Evolutionary conservation across 1,139 yeast species (phyloP), one percentile per base, ranked within the genome.

Genomic region (Debaryomycetaceae sp.): DNA sequence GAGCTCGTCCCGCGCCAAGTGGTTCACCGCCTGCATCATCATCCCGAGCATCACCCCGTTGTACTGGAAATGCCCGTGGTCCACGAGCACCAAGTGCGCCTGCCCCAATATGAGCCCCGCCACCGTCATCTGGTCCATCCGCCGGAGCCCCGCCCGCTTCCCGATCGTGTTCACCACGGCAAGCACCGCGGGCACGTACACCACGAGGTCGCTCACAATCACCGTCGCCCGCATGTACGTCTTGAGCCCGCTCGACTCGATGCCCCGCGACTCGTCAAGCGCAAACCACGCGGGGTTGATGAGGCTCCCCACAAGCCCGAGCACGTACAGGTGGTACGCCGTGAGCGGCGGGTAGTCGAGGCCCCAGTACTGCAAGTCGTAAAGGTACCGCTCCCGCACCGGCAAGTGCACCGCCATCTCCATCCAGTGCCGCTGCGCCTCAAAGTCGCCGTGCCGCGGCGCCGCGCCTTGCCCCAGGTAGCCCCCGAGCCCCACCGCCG

Each of bases 381-480:
- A 85, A 55, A 69, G 81, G 49, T 90, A 90, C 98, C 98, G 92
- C 37, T 79, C 46, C 1, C 60, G 53, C 2, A 83, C 54, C 0
- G 95, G 94, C 30, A 87, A 51, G 40, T 77, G 73, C 25, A 66
- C 73, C 0, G 98, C 87, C 33, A 90, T 62, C 51, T 92, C 98
- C 73, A 90, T 70, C 98, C 98, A 90, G 50, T 90, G 98, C 39
- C 98, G 68, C 51, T 92, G 98, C 0, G 98, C 97, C 53, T 92
- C 99, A 48, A 90, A 90, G 50, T 90, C 98, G 4, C 98, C 98
- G 58, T 63, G 76, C 71, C 83, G 71, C 5, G 97, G 97, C 11
- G 78, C 73, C 4, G 62, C 58, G 7, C 62, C 57, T 38, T 55
- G 51, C 0, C 94, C 98, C 28, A 94, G 85, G 48, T 74, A 87